These are phyloP conservation scores for Russula earlei DNA, from an alignment of 768 basidiomycete genomes.

Conservation along the genomic window DNA sequence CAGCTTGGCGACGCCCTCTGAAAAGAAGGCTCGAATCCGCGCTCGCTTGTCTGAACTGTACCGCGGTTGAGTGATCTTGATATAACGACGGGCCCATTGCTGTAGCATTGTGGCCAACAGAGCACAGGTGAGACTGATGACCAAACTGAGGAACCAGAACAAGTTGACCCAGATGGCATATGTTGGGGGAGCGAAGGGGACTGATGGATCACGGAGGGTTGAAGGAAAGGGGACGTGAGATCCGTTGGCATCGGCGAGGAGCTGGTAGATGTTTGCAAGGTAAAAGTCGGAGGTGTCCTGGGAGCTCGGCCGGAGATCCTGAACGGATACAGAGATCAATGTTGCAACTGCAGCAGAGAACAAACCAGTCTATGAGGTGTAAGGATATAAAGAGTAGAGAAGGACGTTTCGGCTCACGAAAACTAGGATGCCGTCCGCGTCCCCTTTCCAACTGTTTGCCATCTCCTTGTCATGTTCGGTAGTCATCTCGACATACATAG, in stretches of 20 bases:
- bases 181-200: neutral
- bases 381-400: too few relatives aligned
- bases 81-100: slow-evolving; percentile 7
- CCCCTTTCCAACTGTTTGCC: neutral
- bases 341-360: slow-evolving; percentile 5
- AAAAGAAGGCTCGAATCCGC: neutral
- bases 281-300: neutral
- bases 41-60: slow-evolving; percentile 1
- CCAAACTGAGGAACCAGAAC: slow-evolving; percentile 10
- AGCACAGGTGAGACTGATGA: slow-evolving; percentile 3
- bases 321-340: neutral
- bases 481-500: neutral
- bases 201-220: neutral
- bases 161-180: slow-evolving; percentile 9
- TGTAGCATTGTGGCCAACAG: slow-evolving; percentile 7
- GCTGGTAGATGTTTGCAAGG: neutral
- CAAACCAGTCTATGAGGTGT: neutral
- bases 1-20: neutral
- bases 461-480: neutral
- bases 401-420: neutral
- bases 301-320: neutral
- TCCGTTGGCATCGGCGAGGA: neutral
- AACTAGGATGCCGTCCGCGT: neutral
- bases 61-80: neutral
- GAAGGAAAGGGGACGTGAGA: neutral